Evolutionary conservation across 2,329 filamentous ascomycete genomes (phyloP).

Genomic region (Aureobasidium subglaciale): DNA sequence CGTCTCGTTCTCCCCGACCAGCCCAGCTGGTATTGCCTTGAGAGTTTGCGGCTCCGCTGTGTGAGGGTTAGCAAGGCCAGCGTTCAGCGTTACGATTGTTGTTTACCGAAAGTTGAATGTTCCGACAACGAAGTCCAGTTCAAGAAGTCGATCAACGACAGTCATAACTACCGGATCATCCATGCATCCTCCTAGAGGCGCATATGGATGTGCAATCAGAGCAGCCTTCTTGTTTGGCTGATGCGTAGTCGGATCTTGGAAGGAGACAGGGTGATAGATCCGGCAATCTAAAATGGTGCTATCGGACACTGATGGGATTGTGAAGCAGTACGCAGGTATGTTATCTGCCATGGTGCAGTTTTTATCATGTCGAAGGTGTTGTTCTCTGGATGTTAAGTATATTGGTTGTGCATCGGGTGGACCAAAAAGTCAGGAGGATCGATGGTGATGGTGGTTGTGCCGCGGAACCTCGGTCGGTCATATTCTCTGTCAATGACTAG

Average conservation of each 20-base stretch:
- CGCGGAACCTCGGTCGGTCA: slow-evolving; percentile 3
- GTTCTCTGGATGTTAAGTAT: neutral
- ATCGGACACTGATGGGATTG: slow-evolving; percentile 79
- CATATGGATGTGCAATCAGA: slow-evolving; percentile 84
- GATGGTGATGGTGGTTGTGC: neutral
- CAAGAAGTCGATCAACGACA: slow-evolving; percentile 57
- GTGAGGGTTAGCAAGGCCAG: slow-evolving; percentile 19
- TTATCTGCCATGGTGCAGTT: neutral
- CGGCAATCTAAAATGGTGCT: slow-evolving; percentile 69
- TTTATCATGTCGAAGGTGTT: neutral
- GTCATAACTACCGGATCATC: slow-evolving; percentile 75
- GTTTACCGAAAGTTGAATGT: slow-evolving; percentile 72
- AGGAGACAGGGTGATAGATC: slow-evolving; percentile 55
- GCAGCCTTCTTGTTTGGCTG: slow-evolving; percentile 38
- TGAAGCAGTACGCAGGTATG: slow-evolving; percentile 42
- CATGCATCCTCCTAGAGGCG: slow-evolving; percentile 74
- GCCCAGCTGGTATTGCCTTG: slow-evolving; percentile 82
- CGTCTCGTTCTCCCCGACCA: slow-evolving; percentile 67
- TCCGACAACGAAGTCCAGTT: slow-evolving; percentile 64
- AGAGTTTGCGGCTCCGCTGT: slow-evolving; percentile 68
- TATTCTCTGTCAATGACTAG: neutral
- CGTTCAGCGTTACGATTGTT: too few species aligned
- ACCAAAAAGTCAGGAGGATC: neutral
- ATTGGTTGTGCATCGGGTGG: neutral
- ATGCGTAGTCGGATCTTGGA: slow-evolving; percentile 23